Percentiles rank a stretch among this genome's conserved stretches.
Evolutionary conservation across 1,139 yeast genomes (phyloP).

Genomic region (Yamadazyma spencermartinsiae): DNA sequence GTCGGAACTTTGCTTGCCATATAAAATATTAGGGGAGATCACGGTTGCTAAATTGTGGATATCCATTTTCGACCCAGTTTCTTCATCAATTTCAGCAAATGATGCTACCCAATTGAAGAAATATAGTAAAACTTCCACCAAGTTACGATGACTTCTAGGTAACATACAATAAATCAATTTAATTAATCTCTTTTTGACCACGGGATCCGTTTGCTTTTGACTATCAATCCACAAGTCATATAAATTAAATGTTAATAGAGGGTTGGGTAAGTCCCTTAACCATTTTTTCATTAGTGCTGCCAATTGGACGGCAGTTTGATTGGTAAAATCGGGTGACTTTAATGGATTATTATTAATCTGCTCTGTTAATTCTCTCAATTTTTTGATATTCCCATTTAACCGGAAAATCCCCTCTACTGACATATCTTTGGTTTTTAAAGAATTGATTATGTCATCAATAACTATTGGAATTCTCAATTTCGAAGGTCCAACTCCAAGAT

Average conservation of each 20-base stretch:
- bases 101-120: slow-evolving; percentile 97
- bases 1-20: slow-evolving; percentile 32
- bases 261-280: slow-evolving; percentile 89
- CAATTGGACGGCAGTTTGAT: slow-evolving; percentile 85
- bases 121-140: slow-evolving; percentile 80
- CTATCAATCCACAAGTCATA: slow-evolving; percentile 83
- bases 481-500: slow-evolving; percentile 82
- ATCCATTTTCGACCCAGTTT: slow-evolving; percentile 95
- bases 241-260: slow-evolving; percentile 74
- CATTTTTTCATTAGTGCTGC: slow-evolving; percentile 94
- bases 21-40: slow-evolving; percentile 86
- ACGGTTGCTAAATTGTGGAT: slow-evolving; percentile 94
- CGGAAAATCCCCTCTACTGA: slow-evolving; percentile 96
- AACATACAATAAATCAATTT: slow-evolving; percentile 77
- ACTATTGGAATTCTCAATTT: slow-evolving; percentile 81
- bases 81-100: slow-evolving; percentile 85
- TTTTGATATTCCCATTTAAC: slow-evolving; percentile 91
- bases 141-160: slow-evolving; percentile 80
- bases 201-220: slow-evolving; percentile 54
- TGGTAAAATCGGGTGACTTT: slow-evolving; percentile 67
- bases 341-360: slow-evolving; percentile 75
- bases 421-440: slow-evolving; percentile 90
- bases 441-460: slow-evolving; percentile 80
- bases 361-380: slow-evolving; percentile 72
- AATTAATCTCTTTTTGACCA: slow-evolving; percentile 54